Conservation (phyloP, 2,329 filamentous ascomycete genomes). For the Chaetomium olivaceum region DNA sequence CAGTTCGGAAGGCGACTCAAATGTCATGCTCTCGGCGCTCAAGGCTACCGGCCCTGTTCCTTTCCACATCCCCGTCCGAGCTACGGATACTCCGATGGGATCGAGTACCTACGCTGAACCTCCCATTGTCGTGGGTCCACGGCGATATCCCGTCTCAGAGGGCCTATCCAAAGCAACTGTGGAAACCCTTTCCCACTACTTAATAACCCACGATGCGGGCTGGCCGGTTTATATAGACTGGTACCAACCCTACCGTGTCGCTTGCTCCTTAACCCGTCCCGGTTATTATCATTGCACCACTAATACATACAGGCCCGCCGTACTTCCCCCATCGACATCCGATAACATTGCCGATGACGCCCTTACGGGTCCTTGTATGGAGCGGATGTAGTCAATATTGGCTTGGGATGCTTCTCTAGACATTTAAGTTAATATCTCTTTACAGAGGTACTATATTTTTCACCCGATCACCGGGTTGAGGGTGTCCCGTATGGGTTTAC, state of each 20-base stretch:
- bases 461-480: not conserved
- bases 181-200: not conserved
- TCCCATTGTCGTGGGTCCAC: not conserved
- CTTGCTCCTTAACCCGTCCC: slow-evolving; percentile 1
- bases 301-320: not conserved
- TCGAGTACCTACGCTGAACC: not conserved
- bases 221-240: not conserved
- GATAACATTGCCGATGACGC: slow-evolving; percentile 3
- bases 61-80: not conserved
- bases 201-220: not conserved
- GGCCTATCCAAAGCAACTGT: not conserved
- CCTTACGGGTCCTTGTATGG: not conserved
- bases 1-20: not conserved
- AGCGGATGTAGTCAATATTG: not conserved
- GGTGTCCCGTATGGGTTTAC: not conserved
- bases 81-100: not conserved
- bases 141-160: not conserved
- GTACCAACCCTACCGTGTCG: slow-evolving; percentile 3
- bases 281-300: not conserved
- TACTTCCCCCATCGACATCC: slow-evolving; percentile 13
- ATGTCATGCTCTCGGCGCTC: not conserved
- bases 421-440: not conserved
- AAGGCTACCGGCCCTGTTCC: not conserved
- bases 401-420: not conserved
- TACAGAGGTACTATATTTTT: not conserved